phyloP scores from a whole-genome alignment of 306 rosid genomes.

The Cajanus cajan region DNA sequence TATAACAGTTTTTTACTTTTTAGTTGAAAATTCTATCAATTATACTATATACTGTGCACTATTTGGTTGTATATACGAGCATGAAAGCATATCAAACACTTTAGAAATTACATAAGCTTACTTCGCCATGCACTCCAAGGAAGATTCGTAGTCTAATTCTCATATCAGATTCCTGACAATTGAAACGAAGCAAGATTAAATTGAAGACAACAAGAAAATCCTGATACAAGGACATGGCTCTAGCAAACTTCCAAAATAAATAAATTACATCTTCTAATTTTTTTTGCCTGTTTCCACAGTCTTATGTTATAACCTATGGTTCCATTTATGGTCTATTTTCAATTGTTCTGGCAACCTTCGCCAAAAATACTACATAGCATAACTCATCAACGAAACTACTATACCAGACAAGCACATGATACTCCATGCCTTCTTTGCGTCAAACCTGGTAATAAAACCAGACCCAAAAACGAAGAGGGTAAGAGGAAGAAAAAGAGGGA shows the following conservation, averaged over 20 bases:
- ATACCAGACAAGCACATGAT: neutral
- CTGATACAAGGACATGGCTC: neutral
- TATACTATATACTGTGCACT: neutral
- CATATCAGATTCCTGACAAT: neutral
- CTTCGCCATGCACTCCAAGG: neutral
- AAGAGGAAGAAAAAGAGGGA: no score
- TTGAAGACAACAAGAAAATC: constrained; percentile 9
- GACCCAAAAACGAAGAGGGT: no score
- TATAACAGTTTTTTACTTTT: neutral
- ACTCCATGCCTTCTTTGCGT: no score
- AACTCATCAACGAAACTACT: neutral
- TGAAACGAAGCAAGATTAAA: constrained; percentile 10
- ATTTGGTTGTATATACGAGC: neutral
- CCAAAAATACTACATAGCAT: neutral
- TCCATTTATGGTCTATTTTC: neutral
- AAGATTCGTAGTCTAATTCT: neutral
- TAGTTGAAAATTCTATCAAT: neutral
- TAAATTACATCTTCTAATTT: neutral
- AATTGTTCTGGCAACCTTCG: neutral
- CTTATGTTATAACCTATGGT: neutral
- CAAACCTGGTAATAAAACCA: no score
- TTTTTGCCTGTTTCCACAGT: neutral
- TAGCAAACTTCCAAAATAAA: neutral
- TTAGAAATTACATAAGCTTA: neutral
- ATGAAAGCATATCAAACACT: constrained; percentile 16